Base-by-base conservation (phyloP, 2,329 filamentous ascomycete species). In the Metarhizium robertsii region DNA sequence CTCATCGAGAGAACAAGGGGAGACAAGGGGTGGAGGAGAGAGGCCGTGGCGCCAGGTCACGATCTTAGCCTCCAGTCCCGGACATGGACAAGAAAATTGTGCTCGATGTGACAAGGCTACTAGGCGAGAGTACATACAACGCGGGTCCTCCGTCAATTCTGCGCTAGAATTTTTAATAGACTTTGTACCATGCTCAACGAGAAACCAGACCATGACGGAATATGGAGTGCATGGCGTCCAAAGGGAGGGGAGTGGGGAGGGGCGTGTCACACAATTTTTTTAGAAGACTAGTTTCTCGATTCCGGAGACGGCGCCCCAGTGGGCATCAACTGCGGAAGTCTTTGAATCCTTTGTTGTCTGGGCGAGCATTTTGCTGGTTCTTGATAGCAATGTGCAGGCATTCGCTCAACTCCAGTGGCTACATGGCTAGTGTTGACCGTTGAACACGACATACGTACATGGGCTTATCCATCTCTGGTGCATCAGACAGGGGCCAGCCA, bases 401-500 rank as follows among this genome's bases (percentile, higher is more conserved):
- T 11, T 48, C 18, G 45, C 45, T n/a, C 10, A 10, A 25, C 25
- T 25, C 25, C 3, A 25, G 25, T 25, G 25, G 14, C 20, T 48
- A 16, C 38, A 11, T 40, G 11, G 14, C 8, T 5, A 40, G 18
- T 48, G 5, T 48, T 48, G 18, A 14, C 25, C 13, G 8, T 48
- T 48, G 18, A 20, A 45, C 42, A 40, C 38, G 7, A 20, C 16
- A 20, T 45, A 34, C 32, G 32, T 34, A 34, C 32, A 25, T 34
- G 32, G 32, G 40, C 40, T 42, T 42, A 46, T 46, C n/a, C 18
- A n/a, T 18, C 8, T n/a, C 43, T 29, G 25, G 25, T 56, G 46
- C 56, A 55, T 53, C 45, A 38, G 53, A 50, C 50, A 55, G 53
- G 50, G 56, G 53, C 53, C 56, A 58, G 56, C 56, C 53, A 42